Percentiles rank a stretch among this genome's conserved stretches.
Conservation (phyloP, 2,329 filamentous ascomycete genomes). For the Fonsecaea monophora region DNA sequence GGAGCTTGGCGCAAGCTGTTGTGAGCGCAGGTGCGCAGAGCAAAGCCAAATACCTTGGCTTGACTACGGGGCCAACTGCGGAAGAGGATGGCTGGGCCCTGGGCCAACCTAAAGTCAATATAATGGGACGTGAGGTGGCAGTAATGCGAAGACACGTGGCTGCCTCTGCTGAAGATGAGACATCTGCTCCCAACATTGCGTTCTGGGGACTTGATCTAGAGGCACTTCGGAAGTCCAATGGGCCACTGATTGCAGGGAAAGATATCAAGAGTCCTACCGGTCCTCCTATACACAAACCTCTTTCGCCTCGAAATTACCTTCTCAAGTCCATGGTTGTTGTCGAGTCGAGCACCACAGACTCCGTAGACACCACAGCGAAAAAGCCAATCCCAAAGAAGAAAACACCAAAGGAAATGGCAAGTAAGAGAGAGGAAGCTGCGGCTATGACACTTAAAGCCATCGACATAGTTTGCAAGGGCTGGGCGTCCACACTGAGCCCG, state of each 20-base stretch:
- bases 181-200: slow-evolving; percentile 50
- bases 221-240: slow-evolving; percentile 58
- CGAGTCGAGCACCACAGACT: slow-evolving; percentile 32
- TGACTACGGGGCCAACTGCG: slow-evolving; percentile 69
- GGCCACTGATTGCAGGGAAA: slow-evolving; percentile 37
- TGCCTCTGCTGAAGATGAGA: slow-evolving; percentile 60
- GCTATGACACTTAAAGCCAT: slow-evolving; percentile 73
- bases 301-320: slow-evolving; percentile 68
- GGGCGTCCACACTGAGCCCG: slow-evolving; percentile 67
- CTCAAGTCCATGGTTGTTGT: slow-evolving; percentile 54
- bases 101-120: slow-evolving; percentile 74
- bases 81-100: slow-evolving; percentile 75
- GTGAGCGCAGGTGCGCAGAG: slow-evolving; percentile 80
- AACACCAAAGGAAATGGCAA: slow-evolving; percentile 63
- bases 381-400: slow-evolving; percentile 41
- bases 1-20: slow-evolving; percentile 83
- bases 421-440: slow-evolving; percentile 73
- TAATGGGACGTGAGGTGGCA: slow-evolving; percentile 75
- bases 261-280: slow-evolving; percentile 47
- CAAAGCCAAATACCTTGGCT: slow-evolving; percentile 76
- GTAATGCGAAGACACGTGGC: slow-evolving; percentile 72
- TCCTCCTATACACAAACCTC: slow-evolving; percentile 76
- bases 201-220: slow-evolving; percentile 67
- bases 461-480: slow-evolving; percentile 75
- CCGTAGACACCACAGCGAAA: slow-evolving; percentile 1